phyloP scores from a whole-genome alignment of 2,329 filamentous ascomycete genomes.

The Plectosphaerella plurivora region DNA sequence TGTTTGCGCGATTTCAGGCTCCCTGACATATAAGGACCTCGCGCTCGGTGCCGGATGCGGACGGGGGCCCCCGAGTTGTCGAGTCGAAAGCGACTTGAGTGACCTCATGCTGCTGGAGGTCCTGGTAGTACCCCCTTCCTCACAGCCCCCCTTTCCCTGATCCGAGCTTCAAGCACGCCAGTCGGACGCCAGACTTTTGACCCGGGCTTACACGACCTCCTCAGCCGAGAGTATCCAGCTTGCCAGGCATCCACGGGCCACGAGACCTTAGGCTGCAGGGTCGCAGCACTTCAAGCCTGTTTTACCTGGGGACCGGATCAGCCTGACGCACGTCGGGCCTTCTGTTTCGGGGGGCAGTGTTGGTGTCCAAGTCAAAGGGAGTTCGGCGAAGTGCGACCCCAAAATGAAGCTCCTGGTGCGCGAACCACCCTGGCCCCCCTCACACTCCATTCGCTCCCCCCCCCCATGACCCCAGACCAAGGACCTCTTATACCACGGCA shows the following conservation, averaged over 20 bases:
- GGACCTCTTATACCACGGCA: neutral
- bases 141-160: neutral
- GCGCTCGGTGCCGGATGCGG: no score
- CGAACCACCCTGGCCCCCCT: neutral
- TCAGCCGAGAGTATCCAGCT: neutral
- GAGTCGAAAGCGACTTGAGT: no score
- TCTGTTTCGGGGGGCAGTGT: neutral
- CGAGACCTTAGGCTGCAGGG: neutral
- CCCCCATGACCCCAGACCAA: neutral
- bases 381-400: conserved; percentile 1
- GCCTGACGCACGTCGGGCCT: neutral
- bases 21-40: no score
- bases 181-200: neutral
- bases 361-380: neutral
- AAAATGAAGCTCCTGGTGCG: conserved; percentile 1
- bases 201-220: conserved; percentile 1
- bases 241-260: neutral
- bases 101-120: no score
- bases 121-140: no score
- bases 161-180: neutral
- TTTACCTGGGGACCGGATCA: neutral
- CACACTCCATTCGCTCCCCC: neutral
- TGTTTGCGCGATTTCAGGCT: neutral
- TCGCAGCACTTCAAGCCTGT: neutral
- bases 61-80: no score